A percentile compares a stretch with the other conserved stretches of the same genome.
phyloP scores from a whole-genome alignment of 2,329 filamentous ascomycete species.

The Fusarium xylarioides region DNA sequence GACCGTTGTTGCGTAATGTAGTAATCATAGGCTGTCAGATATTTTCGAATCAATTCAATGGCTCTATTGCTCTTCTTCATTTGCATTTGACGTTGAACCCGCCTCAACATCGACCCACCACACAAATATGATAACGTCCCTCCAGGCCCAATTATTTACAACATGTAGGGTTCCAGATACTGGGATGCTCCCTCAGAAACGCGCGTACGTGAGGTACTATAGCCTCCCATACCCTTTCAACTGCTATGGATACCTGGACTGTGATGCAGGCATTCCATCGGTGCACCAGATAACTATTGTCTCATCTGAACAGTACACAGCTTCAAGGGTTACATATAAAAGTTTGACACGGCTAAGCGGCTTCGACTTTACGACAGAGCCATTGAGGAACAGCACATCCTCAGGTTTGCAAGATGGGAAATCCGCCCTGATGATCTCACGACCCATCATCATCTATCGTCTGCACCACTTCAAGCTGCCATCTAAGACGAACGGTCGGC shows the following conservation, averaged over 20 bases:
- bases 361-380: neutral
- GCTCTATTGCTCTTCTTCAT: neutral
- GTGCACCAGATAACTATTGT: neutral
- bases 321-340: neutral
- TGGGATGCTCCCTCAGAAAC: conserved; percentile 15
- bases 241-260: neutral
- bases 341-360: conserved; percentile 7
- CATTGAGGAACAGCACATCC: neutral
- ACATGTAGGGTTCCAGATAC: conserved; percentile 16
- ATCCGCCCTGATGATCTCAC: conserved; percentile 16
- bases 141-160: conserved; percentile 31
- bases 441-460: conserved; percentile 13
- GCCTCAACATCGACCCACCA: conserved; percentile 7
- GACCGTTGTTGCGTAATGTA: neutral
- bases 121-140: neutral
- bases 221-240: neutral
- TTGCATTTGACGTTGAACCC: neutral
- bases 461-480: neutral
- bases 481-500: neutral
- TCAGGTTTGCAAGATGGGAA: conserved; percentile 1
- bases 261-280: neutral
- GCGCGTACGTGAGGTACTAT: conserved; percentile 16
- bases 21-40: neutral
- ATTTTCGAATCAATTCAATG: too few relatives aligned
- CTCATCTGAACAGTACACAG: neutral